Evolutionary conservation across 352 stramenopile genomes (phyloP).

Genomic region (Ophiocytium majus): DNA sequence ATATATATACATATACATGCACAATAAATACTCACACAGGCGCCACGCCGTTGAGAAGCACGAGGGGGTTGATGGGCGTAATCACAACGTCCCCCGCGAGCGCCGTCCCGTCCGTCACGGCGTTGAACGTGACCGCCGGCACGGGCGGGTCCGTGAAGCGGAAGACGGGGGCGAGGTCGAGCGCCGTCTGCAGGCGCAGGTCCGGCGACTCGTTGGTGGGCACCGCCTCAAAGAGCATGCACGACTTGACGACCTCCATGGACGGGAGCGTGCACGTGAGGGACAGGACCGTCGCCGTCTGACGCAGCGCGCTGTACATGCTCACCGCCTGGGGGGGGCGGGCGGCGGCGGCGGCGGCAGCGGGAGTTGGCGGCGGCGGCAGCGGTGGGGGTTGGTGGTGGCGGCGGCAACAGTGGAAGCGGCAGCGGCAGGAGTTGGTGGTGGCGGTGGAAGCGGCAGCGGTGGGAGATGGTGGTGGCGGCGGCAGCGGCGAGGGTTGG

Average conservation of each 20-base stretch:
- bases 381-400: no score
- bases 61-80: constrained; percentile 8
- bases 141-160: constrained; percentile 1
- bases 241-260: not conserved
- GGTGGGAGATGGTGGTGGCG: no score
- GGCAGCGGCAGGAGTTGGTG: no score
- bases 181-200: not conserved
- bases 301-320: constrained; percentile 17
- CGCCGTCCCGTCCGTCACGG: not conserved
- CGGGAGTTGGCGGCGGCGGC: no score
- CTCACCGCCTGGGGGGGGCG: not conserved
- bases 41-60: not conserved
- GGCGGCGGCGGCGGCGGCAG: not conserved
- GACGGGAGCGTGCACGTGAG: not conserved
- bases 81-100: not conserved
- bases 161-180: not conserved
- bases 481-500: no score
- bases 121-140: not conserved
- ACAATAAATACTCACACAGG: not conserved
- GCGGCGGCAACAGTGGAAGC: no score
- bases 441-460: no score
- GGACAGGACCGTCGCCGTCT: constrained; percentile 18
- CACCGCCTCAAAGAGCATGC: constrained; percentile 24
- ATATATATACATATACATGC: not conserved
- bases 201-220: constrained; percentile 7